These are phyloP conservation scores for Diddensiella santjacobensis DNA, from an alignment of 805 yeast genomes.

Conservation along the genomic window DNA sequence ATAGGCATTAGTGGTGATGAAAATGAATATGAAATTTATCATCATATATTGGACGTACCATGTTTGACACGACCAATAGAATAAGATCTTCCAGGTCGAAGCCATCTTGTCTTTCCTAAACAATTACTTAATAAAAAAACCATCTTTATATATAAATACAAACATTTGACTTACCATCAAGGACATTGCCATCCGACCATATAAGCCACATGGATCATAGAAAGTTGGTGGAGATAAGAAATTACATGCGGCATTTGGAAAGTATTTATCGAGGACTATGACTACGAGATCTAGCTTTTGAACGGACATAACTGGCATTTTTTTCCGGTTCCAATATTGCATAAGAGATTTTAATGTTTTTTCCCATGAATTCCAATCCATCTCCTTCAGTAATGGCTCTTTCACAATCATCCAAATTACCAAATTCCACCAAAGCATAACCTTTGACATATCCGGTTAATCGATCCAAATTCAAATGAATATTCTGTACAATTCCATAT, in stretches of 20 bases:
- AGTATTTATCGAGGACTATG: conserved; percentile 1
- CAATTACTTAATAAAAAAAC: not conserved
- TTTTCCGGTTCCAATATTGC: conserved; percentile 37
- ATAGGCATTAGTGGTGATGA: too few species aligned
- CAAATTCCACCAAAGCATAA: conserved; percentile 42
- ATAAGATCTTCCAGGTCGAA: conserved; percentile 25
- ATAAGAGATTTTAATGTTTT: conserved; percentile 34
- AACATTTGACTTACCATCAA: not conserved
- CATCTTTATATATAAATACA: not conserved
- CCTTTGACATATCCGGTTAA: conserved; percentile 43
- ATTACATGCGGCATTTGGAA: too few species aligned
- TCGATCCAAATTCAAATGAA: conserved; percentile 42
- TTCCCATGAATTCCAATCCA: conserved; percentile 36
- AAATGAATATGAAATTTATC: conserved; percentile 9
- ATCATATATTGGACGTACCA: not conserved
- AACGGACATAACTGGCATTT: not conserved
- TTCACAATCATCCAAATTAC: conserved; percentile 33
- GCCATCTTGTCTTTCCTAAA: conserved; percentile 24
- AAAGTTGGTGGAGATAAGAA: too few species aligned
- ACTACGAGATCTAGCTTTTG: not conserved
- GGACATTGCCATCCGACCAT: conserved; percentile 10
- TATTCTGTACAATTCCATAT: conserved; percentile 36
- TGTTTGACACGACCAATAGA: conserved; percentile 25
- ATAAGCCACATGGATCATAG: conserved; percentile 21
- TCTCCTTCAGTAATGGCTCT: conserved; percentile 33